Base-by-base conservation (phyloP, 1,139 yeast genomes). In the Protomyces arabidopsidicola region DNA sequence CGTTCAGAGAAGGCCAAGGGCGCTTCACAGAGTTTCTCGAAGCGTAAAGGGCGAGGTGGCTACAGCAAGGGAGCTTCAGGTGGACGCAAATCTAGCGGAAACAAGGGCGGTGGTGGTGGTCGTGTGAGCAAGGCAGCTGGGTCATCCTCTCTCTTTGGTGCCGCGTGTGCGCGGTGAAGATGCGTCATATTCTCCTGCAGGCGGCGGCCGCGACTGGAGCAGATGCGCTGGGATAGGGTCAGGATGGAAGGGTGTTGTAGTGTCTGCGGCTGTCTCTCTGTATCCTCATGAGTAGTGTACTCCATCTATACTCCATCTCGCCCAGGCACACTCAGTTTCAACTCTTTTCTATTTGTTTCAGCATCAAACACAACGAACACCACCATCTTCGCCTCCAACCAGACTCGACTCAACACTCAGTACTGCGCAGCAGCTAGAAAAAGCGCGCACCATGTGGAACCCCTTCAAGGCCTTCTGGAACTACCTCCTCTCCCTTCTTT, bases 401-500 rank as follows among this genome's bases (percentile, higher is more conserved):
- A 16, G 9, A 16, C 18, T n/a, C 9, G 20, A 16, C 16, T 8
- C 45, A 39, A 39, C 45, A 39, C 6, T 2, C 31, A 27, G 9
- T 27, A 5, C 31, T 8, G 6, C 8, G 31, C 31, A 27, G 31
- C 31, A 27, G 31, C 31, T 5, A 3, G 31, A 27, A 27, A 8
- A 12, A n/a, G 34, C 16, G 16, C 20, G 36, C 16, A 8, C 24
- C 35, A 58, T 58, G 62, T 58, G 62, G 62, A 58, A 58, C 22
- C 62, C 62, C 5, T 35, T 58, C 53, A n/a, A 54, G 10, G 53
- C 56, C 6, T 52, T 58, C 52, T 58, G 53, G 56, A 58, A 58
- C 35, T 58, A 55, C 52, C 42, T 58, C 24, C 56, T 58, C 35
- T 58, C 62, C 31, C 35, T 58, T 34, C 51, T 58, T 31, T 58